Base-by-base conservation (phyloP, 352 stramenopile genomes). In the Pythium myriotylum region DNA sequence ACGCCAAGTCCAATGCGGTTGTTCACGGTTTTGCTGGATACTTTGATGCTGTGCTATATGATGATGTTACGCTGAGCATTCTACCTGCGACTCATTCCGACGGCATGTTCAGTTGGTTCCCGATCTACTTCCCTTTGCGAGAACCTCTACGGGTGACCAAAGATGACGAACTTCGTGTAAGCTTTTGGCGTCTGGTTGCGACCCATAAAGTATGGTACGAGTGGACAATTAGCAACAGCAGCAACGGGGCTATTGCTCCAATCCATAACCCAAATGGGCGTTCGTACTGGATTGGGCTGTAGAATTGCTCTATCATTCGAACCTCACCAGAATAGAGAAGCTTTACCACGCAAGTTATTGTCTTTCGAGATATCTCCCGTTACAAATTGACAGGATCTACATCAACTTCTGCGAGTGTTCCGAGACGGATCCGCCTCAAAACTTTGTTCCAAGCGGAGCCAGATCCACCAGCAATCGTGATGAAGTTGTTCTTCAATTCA, bases 41-140 rank as follows among this genome's bases (percentile, higher is more conserved):
- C 60, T 99, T 99, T 74, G 88, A 98, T 54, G 86, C 94, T 3
- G 79, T 97, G 57, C 77, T 99, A 9, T 99, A 98, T 60, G 84
- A 89, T 23, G 83, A 98, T 59, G 82, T 97, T 16, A 86, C 81
- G 39, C 90, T 99, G 51, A 98, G 90, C 57, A 99, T 99, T 75
- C 89, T 96, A 43, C 97, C 97, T 4, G 61, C 77, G 33, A 97
- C 89, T 22, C 97, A 98, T 74, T 99, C 96, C 10, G 80, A 93
- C 54, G 94, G 96, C 39, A 99, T 99, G 97, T 99, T 99, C 73
- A 98, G 89, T 54, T 99, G 97, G 97, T 99, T 99, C 76, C 97
- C 97, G 22, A 88, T 99, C 49, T 99, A 97, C 72, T 98, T 99
- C 68, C 97, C 97, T 13, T 73, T 99, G 23, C 84, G 84, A 6